A percentile compares a stretch with the other conserved stretches of the same genome.
These are phyloP conservation scores for Osmanthus fragrans DNA, from an alignment of 257 asterid species.

Conservation along the genomic window DNA sequence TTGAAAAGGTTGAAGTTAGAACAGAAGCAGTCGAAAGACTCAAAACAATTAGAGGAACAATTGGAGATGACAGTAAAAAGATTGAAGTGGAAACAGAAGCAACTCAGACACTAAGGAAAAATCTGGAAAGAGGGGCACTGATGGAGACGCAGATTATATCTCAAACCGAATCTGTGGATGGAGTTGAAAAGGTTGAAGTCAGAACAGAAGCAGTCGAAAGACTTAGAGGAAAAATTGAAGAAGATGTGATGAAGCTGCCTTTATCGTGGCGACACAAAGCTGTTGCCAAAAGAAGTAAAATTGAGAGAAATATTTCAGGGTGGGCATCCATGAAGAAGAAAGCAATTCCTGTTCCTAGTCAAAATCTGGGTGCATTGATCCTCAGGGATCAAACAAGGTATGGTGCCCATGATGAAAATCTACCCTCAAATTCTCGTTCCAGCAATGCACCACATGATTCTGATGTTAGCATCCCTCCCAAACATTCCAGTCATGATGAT, in stretches of 20 bases:
- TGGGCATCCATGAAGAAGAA: conserved; percentile 34
- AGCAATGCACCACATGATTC: conserved; percentile 19
- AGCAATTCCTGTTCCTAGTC: conserved; percentile 10
- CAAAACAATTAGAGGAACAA: no score
- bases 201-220: conserved; percentile 26
- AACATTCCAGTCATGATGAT: conserved; percentile 53
- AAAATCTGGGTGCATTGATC: conserved; percentile 26
- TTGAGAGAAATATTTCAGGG: conserved; percentile 12
- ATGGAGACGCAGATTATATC: conserved; percentile 10
- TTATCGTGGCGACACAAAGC: conserved; percentile 32
- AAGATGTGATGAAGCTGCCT: conserved; percentile 29
- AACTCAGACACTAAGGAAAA: not conserved
- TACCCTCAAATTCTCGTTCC: conserved; percentile 28
- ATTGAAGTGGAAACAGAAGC: not conserved
- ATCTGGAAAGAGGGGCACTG: conserved; percentile 17
- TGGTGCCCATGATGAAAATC: conserved; percentile 21
- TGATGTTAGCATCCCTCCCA: conserved; percentile 59
- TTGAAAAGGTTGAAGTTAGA: conserved; percentile 13
- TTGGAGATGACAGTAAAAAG: no score
- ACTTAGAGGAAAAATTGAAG: conserved; percentile 19
- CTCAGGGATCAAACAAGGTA: conserved; percentile 24
- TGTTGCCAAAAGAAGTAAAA: conserved; percentile 41
- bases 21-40: conserved; percentile 23
- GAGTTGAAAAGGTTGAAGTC: conserved; percentile 13
- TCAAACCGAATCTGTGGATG: conserved; percentile 19